Percentiles rank a stretch among this genome's conserved stretches.
Evolutionary conservation across 164 flowering plant genomes (phyloP).

Genomic region (Platanus orientalis): DNA sequence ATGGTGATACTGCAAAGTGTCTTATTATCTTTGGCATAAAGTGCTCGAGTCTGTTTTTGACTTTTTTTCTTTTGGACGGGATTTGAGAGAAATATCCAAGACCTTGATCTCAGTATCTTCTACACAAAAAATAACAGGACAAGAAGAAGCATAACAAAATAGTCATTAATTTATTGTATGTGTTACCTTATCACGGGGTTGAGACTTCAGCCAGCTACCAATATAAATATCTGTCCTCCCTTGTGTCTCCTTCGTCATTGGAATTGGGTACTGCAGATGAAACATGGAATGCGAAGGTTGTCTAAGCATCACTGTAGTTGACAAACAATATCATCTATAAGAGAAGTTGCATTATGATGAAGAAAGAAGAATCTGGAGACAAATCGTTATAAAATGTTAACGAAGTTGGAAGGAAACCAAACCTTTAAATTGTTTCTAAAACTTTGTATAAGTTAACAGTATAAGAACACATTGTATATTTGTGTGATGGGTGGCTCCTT

Average conservation of each 20-base stretch:
- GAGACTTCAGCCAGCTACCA: conserved; percentile 82
- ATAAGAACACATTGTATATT: background rate
- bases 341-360: background rate
- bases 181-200: conserved; percentile 78
- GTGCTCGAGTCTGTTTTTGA: background rate
- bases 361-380: background rate
- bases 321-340: background rate
- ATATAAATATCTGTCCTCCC: conserved; percentile 86
- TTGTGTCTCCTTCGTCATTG: conserved; percentile 82
- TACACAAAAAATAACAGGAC: background rate
- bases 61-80: too few species aligned
- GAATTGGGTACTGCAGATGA: conserved; percentile 71
- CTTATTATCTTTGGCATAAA: background rate
- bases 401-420: background rate
- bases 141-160: conserved; percentile 1
- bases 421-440: background rate
- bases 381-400: background rate
- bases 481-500: background rate
- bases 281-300: background rate
- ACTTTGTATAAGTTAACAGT: background rate
- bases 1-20: background rate
- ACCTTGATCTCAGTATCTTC: background rate
- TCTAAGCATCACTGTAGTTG: background rate
- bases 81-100: background rate
- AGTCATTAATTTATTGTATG: background rate